A percentile compares a stretch with the other conserved stretches of the same genome.
Evolutionary conservation across 169 alveolate genomes (phyloP).

Genomic region (Eimeria acervulina): DNA sequence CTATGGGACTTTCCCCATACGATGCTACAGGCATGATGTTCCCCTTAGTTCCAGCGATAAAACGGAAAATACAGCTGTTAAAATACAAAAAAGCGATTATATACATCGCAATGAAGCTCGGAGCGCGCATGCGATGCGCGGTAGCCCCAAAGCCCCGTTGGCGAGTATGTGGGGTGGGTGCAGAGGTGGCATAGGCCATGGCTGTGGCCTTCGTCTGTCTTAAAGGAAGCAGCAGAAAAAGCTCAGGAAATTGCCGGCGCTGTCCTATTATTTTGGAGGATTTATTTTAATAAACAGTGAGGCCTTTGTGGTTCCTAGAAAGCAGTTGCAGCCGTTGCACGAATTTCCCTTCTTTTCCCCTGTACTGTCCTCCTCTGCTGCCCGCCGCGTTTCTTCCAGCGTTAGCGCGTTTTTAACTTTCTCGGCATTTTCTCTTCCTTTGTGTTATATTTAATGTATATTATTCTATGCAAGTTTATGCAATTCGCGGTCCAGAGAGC

Average conservation of each 20-base stretch:
- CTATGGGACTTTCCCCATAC: background rate
- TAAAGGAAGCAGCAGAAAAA: background rate
- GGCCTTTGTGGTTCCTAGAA: background rate
- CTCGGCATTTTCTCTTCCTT: background rate
- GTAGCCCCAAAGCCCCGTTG: background rate
- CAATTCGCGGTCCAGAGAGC: background rate
- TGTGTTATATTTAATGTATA: background rate
- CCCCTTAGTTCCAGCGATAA: background rate
- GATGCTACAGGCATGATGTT: background rate
- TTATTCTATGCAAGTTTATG: background rate
- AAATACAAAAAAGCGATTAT: background rate
- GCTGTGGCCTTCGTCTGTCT: background rate
- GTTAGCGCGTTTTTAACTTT: background rate
- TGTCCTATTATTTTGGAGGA: conserved; percentile 8
- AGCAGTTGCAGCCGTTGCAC: background rate
- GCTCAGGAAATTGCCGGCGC: conserved; percentile 33
- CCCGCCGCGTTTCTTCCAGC: background rate
- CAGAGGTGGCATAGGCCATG: background rate
- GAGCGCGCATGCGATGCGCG: background rate
- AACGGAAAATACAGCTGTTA: background rate
- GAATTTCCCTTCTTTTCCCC: too few relatives aligned
- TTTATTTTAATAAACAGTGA: background rate
- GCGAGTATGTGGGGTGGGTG: background rate
- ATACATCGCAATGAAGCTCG: background rate
- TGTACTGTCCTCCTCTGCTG: background rate